These are phyloP conservation scores for Centella asiatica DNA, from an alignment of 129 eudicot genomes.

Conservation along the genomic window DNA sequence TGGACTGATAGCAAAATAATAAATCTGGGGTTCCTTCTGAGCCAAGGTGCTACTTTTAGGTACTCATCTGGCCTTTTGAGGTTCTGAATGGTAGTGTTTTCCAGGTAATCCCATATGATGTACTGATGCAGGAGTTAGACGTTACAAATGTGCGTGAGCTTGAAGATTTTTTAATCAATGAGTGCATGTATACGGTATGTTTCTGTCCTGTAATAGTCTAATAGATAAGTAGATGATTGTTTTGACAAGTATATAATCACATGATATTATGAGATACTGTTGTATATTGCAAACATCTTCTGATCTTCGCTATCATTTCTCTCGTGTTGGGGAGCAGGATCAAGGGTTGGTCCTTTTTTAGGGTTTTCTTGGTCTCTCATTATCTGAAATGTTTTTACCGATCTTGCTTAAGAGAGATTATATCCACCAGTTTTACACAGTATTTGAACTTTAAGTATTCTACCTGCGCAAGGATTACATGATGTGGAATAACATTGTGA, in stretches of 20 bases:
- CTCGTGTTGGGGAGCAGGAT: too few species aligned
- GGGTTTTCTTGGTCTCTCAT: too few species aligned
- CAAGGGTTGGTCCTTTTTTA: too few species aligned
- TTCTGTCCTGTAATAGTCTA: background rate
- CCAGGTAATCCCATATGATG: conserved; percentile 85
- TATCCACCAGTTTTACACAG: too few species aligned
- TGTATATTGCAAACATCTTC: too few species aligned
- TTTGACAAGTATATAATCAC: too few species aligned
- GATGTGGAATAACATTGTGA: background rate
- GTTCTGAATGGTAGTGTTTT: conserved; percentile 11
- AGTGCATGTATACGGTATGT: conserved; percentile 99
- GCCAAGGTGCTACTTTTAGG: background rate
- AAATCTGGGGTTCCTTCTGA: background rate
- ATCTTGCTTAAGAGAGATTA: too few species aligned
- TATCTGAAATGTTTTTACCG: too few species aligned
- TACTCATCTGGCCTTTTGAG: background rate
- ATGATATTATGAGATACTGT: too few species aligned
- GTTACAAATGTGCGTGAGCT: conserved; percentile 85
- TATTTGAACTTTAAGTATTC: too few species aligned
- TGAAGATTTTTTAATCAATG: conserved; percentile 89
- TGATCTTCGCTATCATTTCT: too few species aligned
- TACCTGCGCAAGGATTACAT: background rate
- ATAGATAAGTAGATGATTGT: background rate
- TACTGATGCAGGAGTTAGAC: conserved; percentile 80
- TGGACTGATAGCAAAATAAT: background rate